Conservation (phyloP, 2,329 filamentous ascomycete genomes). For the Epichloe scottii region DNA sequence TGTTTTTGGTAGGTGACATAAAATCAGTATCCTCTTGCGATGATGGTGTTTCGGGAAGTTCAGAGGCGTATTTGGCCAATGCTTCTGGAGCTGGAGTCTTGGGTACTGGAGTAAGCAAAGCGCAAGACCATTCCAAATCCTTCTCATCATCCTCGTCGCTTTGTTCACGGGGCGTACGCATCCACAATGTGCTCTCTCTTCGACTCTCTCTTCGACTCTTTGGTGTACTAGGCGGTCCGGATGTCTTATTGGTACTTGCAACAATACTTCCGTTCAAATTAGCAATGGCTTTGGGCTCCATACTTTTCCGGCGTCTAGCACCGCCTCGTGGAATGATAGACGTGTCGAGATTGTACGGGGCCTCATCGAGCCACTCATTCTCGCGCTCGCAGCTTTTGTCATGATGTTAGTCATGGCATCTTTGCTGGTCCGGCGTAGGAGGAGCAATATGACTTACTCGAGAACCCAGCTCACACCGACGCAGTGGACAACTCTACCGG, state of each 20-base stretch:
- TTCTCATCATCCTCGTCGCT: conserved; percentile 24
- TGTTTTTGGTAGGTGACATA: conserved; percentile 20
- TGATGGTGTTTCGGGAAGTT: conserved; percentile 34
- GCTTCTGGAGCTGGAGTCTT: conserved; percentile 46
- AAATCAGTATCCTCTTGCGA: conserved; percentile 21
- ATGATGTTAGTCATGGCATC: conserved; percentile 17
- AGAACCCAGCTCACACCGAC: conserved; percentile 83
- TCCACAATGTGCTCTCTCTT: conserved; percentile 42
- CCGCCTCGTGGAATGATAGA: conserved; percentile 56
- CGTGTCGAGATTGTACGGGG: conserved; percentile 56
- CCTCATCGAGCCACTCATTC: conserved; percentile 65
- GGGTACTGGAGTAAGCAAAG: conserved; percentile 41
- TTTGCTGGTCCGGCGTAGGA: conserved; percentile 9
- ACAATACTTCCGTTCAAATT: conserved; percentile 57
- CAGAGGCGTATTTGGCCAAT: conserved; percentile 38
- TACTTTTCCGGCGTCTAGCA: conserved; percentile 62
- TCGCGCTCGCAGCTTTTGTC: conserved; percentile 52
- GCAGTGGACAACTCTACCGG: conserved; percentile 64
- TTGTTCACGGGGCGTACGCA: conserved; percentile 38
- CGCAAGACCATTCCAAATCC: conserved; percentile 28
- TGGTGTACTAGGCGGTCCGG: conserved; percentile 33
- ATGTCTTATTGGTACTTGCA: conserved; percentile 23
- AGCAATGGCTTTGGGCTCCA: conserved; percentile 61
- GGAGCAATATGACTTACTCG: conserved; percentile 58
- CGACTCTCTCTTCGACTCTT: conserved; percentile 42